Percentiles rank a stretch among this genome's conserved stretches.
Evolutionary conservation across 1,139 yeast genomes (phyloP).

Genomic region (Taphrina deformans): DNA sequence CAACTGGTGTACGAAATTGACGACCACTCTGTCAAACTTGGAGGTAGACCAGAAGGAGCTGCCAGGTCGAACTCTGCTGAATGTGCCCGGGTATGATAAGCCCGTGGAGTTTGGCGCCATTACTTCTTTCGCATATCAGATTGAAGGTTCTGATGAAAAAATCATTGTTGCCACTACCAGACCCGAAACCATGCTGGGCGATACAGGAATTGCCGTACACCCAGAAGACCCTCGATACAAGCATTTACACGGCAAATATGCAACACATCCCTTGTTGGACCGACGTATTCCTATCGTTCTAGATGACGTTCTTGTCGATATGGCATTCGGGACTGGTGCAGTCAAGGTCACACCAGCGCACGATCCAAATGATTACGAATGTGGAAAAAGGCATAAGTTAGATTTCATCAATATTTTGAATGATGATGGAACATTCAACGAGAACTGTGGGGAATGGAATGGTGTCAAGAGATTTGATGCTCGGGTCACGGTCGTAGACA

Average conservation of each 20-base stretch:
- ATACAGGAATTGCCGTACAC: slow-evolving; percentile 95
- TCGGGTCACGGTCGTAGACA: slow-evolving; percentile 77
- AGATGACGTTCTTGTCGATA: slow-evolving; percentile 92
- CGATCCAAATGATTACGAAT: slow-evolving; percentile 92
- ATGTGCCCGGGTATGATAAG: slow-evolving; percentile 81
- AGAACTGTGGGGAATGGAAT: slow-evolving; percentile 86
- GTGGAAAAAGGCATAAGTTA: slow-evolving; percentile 90
- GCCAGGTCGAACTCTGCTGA: slow-evolving; percentile 73
- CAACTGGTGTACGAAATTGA: slow-evolving; percentile 93
- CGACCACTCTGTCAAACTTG: slow-evolving; percentile 92
- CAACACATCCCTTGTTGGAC: slow-evolving; percentile 84
- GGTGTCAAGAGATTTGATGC: slow-evolving; percentile 96
- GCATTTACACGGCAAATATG: slow-evolving; percentile 92
- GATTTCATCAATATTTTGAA: slow-evolving; percentile 87
- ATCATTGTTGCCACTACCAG: slow-evolving; percentile 94
- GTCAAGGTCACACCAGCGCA: slow-evolving; percentile 98
- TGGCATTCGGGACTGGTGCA: slow-evolving; percentile 99
- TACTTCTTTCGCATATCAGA: slow-evolving; percentile 88
- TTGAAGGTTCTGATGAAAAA: slow-evolving; percentile 84
- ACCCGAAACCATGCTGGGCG: slow-evolving; percentile 98
- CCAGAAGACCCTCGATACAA: slow-evolving; percentile 90
- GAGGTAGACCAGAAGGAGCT: slow-evolving; percentile 93
- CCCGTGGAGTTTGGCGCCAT: slow-evolving; percentile 94
- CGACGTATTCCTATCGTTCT: slow-evolving; percentile 83
- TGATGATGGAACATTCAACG: slow-evolving; percentile 88